These are phyloP conservation scores for Suillus sp. DNA, from an alignment of 768 basidiomycete genomes.

Conservation along the genomic window DNA sequence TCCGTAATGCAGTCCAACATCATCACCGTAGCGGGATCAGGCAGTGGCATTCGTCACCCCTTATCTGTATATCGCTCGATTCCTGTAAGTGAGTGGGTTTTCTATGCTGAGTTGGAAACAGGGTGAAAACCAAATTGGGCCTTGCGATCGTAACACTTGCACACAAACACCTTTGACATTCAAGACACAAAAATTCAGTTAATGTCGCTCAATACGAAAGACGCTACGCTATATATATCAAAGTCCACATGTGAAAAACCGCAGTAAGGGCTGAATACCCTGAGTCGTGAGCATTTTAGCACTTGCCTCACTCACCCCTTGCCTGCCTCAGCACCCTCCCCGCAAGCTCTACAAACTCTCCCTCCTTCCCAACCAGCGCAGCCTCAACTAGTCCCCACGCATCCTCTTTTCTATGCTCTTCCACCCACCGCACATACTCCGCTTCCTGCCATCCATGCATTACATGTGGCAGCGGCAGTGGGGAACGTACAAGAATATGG, in stretches of 20 bases:
- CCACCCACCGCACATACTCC: conserved; percentile 96
- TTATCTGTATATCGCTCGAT: neutral
- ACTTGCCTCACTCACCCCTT: conserved; percentile 9
- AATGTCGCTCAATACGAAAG: neutral
- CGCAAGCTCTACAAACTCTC: conserved; percentile 64
- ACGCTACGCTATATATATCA: neutral
- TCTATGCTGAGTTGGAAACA: neutral
- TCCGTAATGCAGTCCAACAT: conserved; percentile 44
- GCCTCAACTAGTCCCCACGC: conserved; percentile 79
- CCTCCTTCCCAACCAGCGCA: conserved; percentile 46
- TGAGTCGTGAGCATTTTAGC: neutral
- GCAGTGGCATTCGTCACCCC: conserved; percentile 46
- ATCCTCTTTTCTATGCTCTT: conserved; percentile 85
- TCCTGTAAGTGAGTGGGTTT: neutral
- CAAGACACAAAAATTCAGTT: neutral
- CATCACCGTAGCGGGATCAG: conserved; percentile 48
- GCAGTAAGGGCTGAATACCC: neutral
- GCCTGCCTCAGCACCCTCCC: conserved; percentile 61
- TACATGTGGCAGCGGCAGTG: conserved; percentile 82
- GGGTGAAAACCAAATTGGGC: conserved; percentile 2
- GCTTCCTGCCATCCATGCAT: conserved; percentile 93
- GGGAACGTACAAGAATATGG: conserved; percentile 88
- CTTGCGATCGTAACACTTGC: neutral
- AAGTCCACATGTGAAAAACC: neutral
- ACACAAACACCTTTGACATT: neutral